Percentiles rank a stretch among this genome's conserved stretches.
These are phyloP conservation scores for Ustulina deusta DNA, from an alignment of 2,329 filamentous ascomycete species.

Conservation along the genomic window DNA sequence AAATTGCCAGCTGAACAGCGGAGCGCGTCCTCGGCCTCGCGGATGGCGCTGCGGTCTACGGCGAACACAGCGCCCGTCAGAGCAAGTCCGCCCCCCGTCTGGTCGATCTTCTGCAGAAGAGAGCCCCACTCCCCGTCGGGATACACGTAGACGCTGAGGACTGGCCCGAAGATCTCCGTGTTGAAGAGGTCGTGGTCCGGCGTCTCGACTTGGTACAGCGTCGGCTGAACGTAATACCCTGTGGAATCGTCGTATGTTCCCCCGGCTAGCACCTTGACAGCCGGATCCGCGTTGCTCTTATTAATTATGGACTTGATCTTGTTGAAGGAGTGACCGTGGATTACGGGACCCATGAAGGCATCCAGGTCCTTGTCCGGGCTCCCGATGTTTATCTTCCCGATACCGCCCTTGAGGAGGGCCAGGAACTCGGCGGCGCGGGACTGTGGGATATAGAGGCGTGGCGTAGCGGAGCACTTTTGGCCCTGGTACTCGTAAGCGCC, in stretches of 20 bases:
- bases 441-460: constrained; percentile 13
- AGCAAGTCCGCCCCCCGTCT: constrained; percentile 10
- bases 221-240: constrained; percentile 23
- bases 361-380: constrained; percentile 19
- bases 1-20: constrained; percentile 20
- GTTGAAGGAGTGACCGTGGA: constrained; percentile 13
- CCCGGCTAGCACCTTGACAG: constrained; percentile 9
- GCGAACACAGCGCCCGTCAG: constrained; percentile 20
- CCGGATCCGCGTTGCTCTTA: constrained; percentile 13
- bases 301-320: constrained; percentile 23
- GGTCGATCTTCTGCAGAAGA: constrained; percentile 15
- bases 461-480: constrained; percentile 19
- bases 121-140: constrained; percentile 11
- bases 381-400: constrained; percentile 17
- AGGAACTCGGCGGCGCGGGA: constrained; percentile 17
- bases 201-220: constrained; percentile 17
- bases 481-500: constrained; percentile 21
- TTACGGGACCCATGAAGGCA: constrained; percentile 19
- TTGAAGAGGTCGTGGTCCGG: constrained; percentile 19
- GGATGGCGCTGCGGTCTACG: constrained; percentile 9
- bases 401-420: background rate
- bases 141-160: constrained; percentile 15
- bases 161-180: constrained; percentile 24
- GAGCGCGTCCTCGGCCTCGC: constrained; percentile 24
- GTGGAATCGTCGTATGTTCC: constrained; percentile 21